Evolutionary conservation across 805 yeast species (phyloP), one percentile per base, ranked within the genome.

Genomic region (Clavispora vitiphila): DNA sequence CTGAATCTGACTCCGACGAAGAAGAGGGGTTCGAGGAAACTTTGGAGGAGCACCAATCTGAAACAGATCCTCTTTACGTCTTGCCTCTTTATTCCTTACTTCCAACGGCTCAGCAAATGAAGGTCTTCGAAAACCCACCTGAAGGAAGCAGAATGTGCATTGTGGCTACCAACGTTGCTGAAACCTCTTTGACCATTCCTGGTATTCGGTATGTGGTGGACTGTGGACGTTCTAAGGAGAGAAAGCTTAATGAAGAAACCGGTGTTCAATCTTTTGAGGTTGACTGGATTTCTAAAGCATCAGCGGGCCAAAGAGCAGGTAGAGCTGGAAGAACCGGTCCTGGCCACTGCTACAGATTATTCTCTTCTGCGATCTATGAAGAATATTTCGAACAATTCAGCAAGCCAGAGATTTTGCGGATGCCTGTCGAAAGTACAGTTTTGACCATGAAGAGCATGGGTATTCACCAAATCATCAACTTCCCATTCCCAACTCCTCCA

Each of bases 301-400:
- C 96, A 44, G 91, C 98, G 0, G 93, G 80, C 51, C 99, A 93
- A 69, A 77, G 99, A 67, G 68, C 95, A 15, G 98, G 98, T 58
- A 81, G 98, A 71, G 98, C 98, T 38, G 98, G 97, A 59, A 83
- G 98, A 74, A 90, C 96, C 0, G 99, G 98, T 0, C 97, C 99
- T 0, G 99, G 99, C 44, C 98, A 93, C 57, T 87, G 96, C 60
- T 93, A 93, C 60, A 71, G 99, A 46, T 62, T 93, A 11, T 93
- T 74, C 55, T 91, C 98, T 0, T 90, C 98, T 12, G 99, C 99
- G 2, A 85, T 95, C 7, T 93, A 72, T 60, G 97, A 93, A 58
- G 77, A 81, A 47, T 93, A 83, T 49, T 93, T 93, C 58, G 72
- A 72, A 3, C 88, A 83, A 55, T 93, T 93, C 55, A 75, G 93